Conservation (phyloP, 768 basidiomycete genomes). For the Artomyces pyxidatus region DNA sequence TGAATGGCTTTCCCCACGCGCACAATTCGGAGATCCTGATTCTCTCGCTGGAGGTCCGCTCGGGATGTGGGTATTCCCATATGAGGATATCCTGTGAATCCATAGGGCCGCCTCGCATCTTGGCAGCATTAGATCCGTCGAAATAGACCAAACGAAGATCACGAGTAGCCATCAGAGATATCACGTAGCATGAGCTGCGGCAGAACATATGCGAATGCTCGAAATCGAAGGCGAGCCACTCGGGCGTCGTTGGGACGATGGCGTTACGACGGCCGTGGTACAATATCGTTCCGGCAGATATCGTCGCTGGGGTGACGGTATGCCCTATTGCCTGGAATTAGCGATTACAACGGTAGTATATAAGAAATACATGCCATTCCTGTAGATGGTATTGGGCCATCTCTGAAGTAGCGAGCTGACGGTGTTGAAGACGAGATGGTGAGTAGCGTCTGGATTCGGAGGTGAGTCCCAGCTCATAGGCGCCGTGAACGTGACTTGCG, state of each 20-base stretch:
- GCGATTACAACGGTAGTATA: neutral
- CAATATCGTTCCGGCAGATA: constrained; percentile 29
- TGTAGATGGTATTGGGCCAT: constrained; percentile 29
- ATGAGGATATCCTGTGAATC: constrained; percentile 1
- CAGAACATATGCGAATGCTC: constrained; percentile 35
- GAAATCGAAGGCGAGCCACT: constrained; percentile 29
- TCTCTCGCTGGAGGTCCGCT: constrained; percentile 25
- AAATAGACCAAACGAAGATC: constrained; percentile 27
- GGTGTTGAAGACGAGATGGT: constrained; percentile 25
- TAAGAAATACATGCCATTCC: constrained; percentile 21
- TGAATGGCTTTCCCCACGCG: constrained; percentile 32
- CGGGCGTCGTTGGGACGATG: constrained; percentile 21
- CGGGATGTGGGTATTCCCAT: neutral
- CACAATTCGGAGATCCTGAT: constrained; percentile 34
- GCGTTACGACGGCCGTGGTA: constrained; percentile 23
- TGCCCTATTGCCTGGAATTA: constrained; percentile 20
- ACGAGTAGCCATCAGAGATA: constrained; percentile 18
- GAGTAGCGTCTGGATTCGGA: constrained; percentile 19
- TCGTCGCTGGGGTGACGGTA: constrained; percentile 24
- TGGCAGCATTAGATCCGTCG: constrained; percentile 23
- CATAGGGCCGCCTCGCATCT: constrained; percentile 4
- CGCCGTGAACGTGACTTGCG: no score
- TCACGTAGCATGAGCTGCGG: neutral
- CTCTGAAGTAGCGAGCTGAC: constrained; percentile 27
- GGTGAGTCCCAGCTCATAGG: constrained; percentile 14